Percentiles rank a stretch among this genome's conserved stretches.
Conservation (phyloP, 345 rosid genomes). For the Gossypium herbaceum region DNA sequence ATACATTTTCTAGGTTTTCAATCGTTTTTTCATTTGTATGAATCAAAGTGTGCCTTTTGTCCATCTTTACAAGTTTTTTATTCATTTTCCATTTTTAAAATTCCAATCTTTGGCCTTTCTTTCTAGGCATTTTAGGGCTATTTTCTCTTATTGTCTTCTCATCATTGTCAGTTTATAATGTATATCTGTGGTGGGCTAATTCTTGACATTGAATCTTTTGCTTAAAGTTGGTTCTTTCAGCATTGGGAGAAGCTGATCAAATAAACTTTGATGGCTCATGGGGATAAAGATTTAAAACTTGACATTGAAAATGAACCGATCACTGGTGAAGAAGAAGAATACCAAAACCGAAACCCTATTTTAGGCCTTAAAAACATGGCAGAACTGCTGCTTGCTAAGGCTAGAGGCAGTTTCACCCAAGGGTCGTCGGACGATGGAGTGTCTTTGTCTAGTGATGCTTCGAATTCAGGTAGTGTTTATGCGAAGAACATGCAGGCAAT, state of each 20-base stretch:
- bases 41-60: neutral
- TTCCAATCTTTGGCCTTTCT: neutral
- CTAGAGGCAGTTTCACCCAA: neutral
- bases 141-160: neutral
- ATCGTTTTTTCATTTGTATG: neutral
- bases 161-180: too few relatives aligned
- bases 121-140: neutral
- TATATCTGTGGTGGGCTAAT: slow-evolving; percentile 17
- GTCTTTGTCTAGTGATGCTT: slow-evolving; percentile 16
- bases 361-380: neutral
- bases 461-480: neutral
- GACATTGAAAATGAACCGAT: slow-evolving; percentile 66
- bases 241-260: slow-evolving; percentile 16
- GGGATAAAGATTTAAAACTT: slow-evolving; percentile 38
- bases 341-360: slow-evolving; percentile 21
- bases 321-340: slow-evolving; percentile 28
- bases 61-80: too few relatives aligned
- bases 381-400: neutral
- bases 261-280: slow-evolving; percentile 22
- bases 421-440: neutral
- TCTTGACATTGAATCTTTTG: slow-evolving; percentile 4
- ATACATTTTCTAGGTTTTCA: neutral
- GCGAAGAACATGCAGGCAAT: slow-evolving; percentile 18
- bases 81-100: too few relatives aligned
- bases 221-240: slow-evolving; percentile 6